Base-by-base conservation (phyloP, 805 yeast species). In the Danielia reshetovae region DNA sequence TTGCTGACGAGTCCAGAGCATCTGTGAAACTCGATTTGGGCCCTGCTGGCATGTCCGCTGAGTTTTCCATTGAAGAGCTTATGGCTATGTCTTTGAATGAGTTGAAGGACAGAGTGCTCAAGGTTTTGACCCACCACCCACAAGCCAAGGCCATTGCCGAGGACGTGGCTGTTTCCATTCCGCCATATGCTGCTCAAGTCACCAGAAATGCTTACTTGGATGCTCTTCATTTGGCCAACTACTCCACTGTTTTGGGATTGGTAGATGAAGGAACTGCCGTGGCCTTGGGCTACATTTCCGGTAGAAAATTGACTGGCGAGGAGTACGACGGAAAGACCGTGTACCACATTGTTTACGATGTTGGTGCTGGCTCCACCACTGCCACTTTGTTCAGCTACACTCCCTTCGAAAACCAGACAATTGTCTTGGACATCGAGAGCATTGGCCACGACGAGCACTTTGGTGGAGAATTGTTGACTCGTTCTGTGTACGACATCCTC, bases 211-310 rank as follows among this genome's bases (percentile, higher is more conserved):
- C 96, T 0, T 58, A 87, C 27, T 61, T 71, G 22, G 95, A 88
- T 46, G 77, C 89, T 4, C 84, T 81, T 23, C 74, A 70, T 31
- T 68, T 84, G 33, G 85, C 95, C 2, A 85, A 81, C 15, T 60
- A 80, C 39, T 46, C 62, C 9, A 65, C 74, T 29, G 75, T 80
- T 10, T 72, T 80, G 39, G 77, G 81, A 2, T 65, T 90, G 35
- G 84, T 89, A 2, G 89, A 85, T 52, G 97, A 90, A 56, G 97
- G 96, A 11, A 62, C 86, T n/a, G 93, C 97, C 2, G 87, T 86
- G 11, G 96, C 95, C 1, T 60, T 85, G 28, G 85, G 87, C 51
- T 89, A 77, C 55, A 85, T 86, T 2, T 69, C 84, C 21, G 70
- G 74, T 29, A 73, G 73, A 40, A 58, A 60, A 23, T 52, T 57